A percentile compares a stretch with the other conserved stretches of the same genome.
These are phyloP conservation scores for Fusarium sp. DNA, from an alignment of 2,329 filamentous ascomycete species.

Conservation along the genomic window DNA sequence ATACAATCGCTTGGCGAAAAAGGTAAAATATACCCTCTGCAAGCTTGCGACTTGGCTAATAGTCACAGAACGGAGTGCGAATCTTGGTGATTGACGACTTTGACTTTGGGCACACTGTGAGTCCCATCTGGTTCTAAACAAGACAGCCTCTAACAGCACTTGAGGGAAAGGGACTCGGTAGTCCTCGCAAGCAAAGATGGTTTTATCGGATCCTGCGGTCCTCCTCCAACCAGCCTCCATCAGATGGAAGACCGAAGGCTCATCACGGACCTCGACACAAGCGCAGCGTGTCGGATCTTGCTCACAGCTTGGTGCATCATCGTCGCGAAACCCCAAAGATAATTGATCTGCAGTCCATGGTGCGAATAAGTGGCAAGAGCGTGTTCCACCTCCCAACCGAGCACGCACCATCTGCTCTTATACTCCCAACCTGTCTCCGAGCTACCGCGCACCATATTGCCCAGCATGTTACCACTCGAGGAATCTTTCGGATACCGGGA, in stretches of 20 bases:
- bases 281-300: conserved; percentile 71
- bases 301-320: conserved; percentile 61
- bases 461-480: conserved; percentile 68
- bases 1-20: conserved; percentile 73
- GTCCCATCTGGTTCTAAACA: conserved; percentile 25
- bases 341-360: conserved; percentile 70
- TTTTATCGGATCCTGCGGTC: conserved; percentile 57
- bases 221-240: conserved; percentile 35
- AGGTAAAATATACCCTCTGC: conserved; percentile 58
- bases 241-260: conserved; percentile 16
- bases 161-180: conserved; percentile 43
- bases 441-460: conserved; percentile 76
- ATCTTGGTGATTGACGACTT: conserved; percentile 57
- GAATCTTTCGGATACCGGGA: conserved; percentile 76
- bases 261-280: conserved; percentile 56
- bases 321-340: conserved; percentile 64
- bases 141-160: conserved; percentile 16
- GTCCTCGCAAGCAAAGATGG: conserved; percentile 56
- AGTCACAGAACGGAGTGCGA: conserved; percentile 67
- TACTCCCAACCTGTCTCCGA: conserved; percentile 76
- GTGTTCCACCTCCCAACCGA: conserved; percentile 72
- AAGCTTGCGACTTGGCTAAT: background rate
- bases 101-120: conserved; percentile 52
- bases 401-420: conserved; percentile 69
- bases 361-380: conserved; percentile 75